phyloP scores from a whole-genome alignment of 1,139 yeast species.

The Suhomyces maxii region DNA sequence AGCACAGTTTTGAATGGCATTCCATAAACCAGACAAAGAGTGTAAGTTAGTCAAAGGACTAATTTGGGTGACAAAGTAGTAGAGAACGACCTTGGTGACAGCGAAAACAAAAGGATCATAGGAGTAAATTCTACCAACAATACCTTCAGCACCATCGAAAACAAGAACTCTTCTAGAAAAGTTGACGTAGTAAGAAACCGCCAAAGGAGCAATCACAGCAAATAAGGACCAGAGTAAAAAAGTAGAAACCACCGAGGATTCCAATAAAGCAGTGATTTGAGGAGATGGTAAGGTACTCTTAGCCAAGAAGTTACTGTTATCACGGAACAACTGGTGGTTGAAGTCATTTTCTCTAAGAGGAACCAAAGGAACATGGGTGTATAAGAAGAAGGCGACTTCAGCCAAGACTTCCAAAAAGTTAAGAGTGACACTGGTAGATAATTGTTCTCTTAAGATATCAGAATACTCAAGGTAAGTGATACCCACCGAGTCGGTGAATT shows the following conservation, averaged over 20 bases:
- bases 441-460: constrained; percentile 48
- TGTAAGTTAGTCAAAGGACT: constrained; percentile 21
- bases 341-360: constrained; percentile 38
- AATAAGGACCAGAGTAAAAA: constrained; percentile 42
- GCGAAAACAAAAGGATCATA: constrained; percentile 63
- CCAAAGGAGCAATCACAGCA: constrained; percentile 45
- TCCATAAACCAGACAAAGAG: constrained; percentile 34
- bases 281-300: constrained; percentile 29
- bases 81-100: constrained; percentile 47
- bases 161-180: constrained; percentile 46
- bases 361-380: constrained; percentile 38
- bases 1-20: constrained; percentile 38
- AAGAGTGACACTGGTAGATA: constrained; percentile 50
- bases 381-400: constrained; percentile 40
- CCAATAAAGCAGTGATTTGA: constrained; percentile 37
- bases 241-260: constrained; percentile 31
- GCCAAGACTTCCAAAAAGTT: constrained; percentile 40
- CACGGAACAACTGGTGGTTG: constrained; percentile 42
- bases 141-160: constrained; percentile 20
- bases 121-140: constrained; percentile 43
- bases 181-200: constrained; percentile 52
- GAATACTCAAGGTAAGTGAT: constrained; percentile 43
- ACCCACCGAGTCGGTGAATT: constrained; percentile 39
- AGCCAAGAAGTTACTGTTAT: constrained; percentile 31
- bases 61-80: constrained; percentile 39